Evolutionary conservation across 495 filamentous ascomycete genomes (phyloP).

Genomic region (Penicillium argentinense): DNA sequence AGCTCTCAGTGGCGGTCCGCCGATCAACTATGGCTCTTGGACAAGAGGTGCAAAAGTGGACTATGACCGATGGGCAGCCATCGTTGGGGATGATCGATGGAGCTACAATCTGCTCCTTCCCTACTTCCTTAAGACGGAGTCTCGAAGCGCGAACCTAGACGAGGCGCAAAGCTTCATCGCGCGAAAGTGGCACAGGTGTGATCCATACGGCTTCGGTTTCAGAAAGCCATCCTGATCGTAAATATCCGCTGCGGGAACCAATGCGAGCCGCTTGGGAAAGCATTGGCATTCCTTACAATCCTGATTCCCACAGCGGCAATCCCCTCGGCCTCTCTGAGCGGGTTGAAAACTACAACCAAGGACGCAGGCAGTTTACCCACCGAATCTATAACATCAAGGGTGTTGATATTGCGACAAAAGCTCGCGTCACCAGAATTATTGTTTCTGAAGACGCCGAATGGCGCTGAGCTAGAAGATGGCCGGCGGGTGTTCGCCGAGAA

Average conservation of each 20-base stretch:
- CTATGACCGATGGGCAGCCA: constrained; percentile 38
- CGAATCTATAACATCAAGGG: constrained; percentile 27
- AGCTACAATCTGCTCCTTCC: constrained; percentile 28
- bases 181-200: constrained; percentile 20
- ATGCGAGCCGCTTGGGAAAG: constrained; percentile 31
- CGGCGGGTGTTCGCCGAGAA: not conserved
- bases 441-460: too few species aligned
- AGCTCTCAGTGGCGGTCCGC: constrained; percentile 30
- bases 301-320: constrained; percentile 26
- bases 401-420: constrained; percentile 3
- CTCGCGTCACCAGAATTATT: not conserved
- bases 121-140: too few species aligned
- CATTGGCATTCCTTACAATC: constrained; percentile 27
- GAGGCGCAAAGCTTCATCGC: too few species aligned
- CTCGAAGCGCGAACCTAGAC: too few species aligned
- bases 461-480: constrained; percentile 1
- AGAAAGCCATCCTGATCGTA: constrained; percentile 4
- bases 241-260: constrained; percentile 28
- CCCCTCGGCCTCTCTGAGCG: constrained; percentile 30
- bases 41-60: constrained; percentile 33
- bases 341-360: constrained; percentile 34
- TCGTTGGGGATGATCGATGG: constrained; percentile 35
- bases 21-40: constrained; percentile 28
- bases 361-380: constrained; percentile 33
- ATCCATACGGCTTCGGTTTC: constrained; percentile 17